phyloP scores from a whole-genome alignment of 345 rosid species.

The Heritiera littoralis region DNA sequence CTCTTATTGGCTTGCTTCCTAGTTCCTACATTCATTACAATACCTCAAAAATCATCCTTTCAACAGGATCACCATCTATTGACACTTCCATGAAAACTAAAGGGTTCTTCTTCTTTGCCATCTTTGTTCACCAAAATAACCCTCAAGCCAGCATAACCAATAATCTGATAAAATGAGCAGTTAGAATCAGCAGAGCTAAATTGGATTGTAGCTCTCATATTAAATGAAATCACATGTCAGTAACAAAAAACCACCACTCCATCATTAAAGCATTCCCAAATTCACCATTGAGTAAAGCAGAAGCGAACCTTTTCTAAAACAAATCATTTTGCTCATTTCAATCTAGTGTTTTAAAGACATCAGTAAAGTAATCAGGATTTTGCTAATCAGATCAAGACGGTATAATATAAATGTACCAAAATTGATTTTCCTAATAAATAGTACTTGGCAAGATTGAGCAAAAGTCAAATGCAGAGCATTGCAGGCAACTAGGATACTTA shows the following conservation, averaged over 20 bases:
- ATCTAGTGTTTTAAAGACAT: not conserved
- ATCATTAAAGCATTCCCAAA: too few relatives aligned
- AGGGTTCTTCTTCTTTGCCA: constrained; percentile 77
- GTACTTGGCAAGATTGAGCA: not conserved
- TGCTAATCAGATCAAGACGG: not conserved
- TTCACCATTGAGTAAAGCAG: not conserved
- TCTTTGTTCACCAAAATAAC: constrained; percentile 25
- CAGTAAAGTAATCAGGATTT: not conserved
- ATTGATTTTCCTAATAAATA: not conserved
- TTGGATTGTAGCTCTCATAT: not conserved
- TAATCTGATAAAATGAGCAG: constrained; percentile 1
- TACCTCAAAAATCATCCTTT: constrained; percentile 97
- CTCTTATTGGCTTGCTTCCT: not conserved
- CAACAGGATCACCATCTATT: constrained; percentile 89
- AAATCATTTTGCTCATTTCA: not conserved
- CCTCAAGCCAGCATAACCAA: constrained; percentile 35
- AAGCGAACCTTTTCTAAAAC: not conserved
- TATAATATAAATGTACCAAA: not conserved
- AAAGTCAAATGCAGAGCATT: not conserved
- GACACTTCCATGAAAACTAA: constrained; percentile 86
- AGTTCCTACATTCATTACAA: not conserved
- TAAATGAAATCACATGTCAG: not conserved
- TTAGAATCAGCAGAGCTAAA: not conserved
- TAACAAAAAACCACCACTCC: not conserved
- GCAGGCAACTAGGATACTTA: not conserved